Evolutionary conservation across 2,329 filamentous ascomycete species (phyloP), one percentile per base, ranked within the genome.

Genomic region (Colletotrichum echinochloae): DNA sequence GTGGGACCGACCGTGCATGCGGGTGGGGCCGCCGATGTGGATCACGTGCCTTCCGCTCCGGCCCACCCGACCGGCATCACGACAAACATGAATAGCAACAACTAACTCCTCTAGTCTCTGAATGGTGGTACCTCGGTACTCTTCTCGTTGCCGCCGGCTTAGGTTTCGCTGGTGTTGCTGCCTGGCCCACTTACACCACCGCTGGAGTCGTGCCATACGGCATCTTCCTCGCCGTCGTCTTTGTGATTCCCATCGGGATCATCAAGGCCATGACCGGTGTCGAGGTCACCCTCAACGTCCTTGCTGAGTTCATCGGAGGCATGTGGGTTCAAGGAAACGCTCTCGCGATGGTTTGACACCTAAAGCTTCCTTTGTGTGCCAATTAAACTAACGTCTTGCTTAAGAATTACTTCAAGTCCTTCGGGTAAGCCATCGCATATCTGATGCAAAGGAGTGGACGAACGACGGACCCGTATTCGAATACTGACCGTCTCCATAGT

Each of bases 241-340:
- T 86, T 51, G 79, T 85, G n/a, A 74, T 86, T 0, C 84, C 83
- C 0, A 76, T 83, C 9, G 84, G 84, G 4, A 83, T 86, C 39
- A 80, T 85, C 60, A 76, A 77, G 51, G 79, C 83, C 33, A 85
- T 82, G 66, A 86, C 83, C 0, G 83, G 82, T 1, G 76, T 81
- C 18, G 76, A 81, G 51, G 78, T 83, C 14, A 81, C 79, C 0
- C 76, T 85, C 28, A 85, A 85, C 62, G 83, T 86, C 1, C 71
- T 86, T 11, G 82, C 83, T n/a, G 83, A 85, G 74, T 82, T 85
- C 41, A 83, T 86, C 16, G 83, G 81, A n/a, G 84, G 84, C 5
- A 78, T 79, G 4, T 81, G 80, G 72, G 78, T 81, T 3, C 74
- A 80, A 7, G 83, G 83, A 28, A 84, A 84, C 55, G 81, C 83